Conservation (phyloP, 495 filamentous ascomycete species). For the Neurospora tetrasperma region DNA sequence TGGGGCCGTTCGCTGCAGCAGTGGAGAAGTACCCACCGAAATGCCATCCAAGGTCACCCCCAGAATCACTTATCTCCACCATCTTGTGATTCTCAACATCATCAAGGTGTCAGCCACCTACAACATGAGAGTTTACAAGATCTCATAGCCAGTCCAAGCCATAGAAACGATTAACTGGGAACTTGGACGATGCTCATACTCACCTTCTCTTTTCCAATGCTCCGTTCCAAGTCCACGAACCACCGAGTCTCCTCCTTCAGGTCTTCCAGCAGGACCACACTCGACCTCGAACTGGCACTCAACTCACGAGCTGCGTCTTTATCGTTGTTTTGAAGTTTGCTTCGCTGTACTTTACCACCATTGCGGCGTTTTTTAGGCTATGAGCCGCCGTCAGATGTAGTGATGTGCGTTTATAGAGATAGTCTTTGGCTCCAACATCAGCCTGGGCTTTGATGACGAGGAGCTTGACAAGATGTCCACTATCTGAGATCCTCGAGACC, state of each 20-base stretch:
- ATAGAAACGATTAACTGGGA: background rate
- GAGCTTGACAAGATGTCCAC: no score
- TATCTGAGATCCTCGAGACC: no score
- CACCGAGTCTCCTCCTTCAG: background rate
- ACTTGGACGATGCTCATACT: background rate
- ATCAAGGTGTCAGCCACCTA: background rate
- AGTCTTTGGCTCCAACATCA: no score
- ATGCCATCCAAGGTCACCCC: background rate
- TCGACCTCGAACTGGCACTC: background rate
- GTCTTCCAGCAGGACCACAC: background rate
- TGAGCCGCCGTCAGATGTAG: no score
- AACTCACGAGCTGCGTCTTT: background rate
- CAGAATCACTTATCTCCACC: background rate
- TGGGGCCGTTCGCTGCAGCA: background rate
- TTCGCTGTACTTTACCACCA: no score
- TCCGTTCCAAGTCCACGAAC: background rate
- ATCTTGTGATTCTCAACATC: background rate
- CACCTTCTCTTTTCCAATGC: background rate
- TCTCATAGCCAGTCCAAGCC: background rate
- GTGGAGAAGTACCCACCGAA: background rate
- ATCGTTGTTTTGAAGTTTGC: no score
- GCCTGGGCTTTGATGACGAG: no score
- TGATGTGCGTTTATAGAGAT: no score
- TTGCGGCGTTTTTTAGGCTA: no score
- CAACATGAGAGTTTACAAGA: background rate